These are phyloP conservation scores for Gyromitra esculenta DNA, from an alignment of 2,329 filamentous ascomycete genomes.

Conservation along the genomic window DNA sequence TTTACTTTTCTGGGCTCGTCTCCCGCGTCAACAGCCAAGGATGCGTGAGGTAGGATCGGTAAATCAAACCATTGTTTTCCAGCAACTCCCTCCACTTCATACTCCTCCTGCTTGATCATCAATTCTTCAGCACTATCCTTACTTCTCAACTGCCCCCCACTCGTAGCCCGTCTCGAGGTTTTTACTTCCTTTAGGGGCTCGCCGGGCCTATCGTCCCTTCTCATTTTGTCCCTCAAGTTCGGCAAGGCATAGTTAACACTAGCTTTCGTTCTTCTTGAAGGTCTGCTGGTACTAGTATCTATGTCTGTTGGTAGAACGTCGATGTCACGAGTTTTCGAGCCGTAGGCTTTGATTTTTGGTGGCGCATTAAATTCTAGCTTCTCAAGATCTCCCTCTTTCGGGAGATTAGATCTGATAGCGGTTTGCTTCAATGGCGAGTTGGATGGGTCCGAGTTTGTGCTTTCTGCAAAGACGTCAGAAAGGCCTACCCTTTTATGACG, in stretches of 20 bases:
- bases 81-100: conserved; percentile 28
- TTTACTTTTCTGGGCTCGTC: conserved; percentile 39
- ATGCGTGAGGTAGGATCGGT: conserved; percentile 23
- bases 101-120: conserved; percentile 25
- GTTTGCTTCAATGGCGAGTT: conserved; percentile 68
- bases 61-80: conserved; percentile 45
- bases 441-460: conserved; percentile 68
- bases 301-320: conserved; percentile 68
- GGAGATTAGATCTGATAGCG: conserved; percentile 49
- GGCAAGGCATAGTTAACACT: conserved; percentile 84
- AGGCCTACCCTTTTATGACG: conserved; percentile 58
- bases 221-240: conserved; percentile 83
- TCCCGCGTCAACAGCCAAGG: conserved; percentile 25
- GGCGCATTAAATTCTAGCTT: conserved; percentile 51
- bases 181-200: conserved; percentile 71
- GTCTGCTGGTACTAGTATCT: conserved; percentile 70
- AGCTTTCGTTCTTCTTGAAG: conserved; percentile 73
- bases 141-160: conserved; percentile 29
- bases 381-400: conserved; percentile 51
- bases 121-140: conserved; percentile 38
- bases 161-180: conserved; percentile 18
- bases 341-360: conserved; percentile 48
- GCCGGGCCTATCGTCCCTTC: conserved; percentile 76
- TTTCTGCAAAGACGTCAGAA: conserved; percentile 64
- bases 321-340: conserved; percentile 45